Base-by-base conservation (phyloP, 1,284 basidiomycete genomes). In the Ustilago cynodontis region DNA sequence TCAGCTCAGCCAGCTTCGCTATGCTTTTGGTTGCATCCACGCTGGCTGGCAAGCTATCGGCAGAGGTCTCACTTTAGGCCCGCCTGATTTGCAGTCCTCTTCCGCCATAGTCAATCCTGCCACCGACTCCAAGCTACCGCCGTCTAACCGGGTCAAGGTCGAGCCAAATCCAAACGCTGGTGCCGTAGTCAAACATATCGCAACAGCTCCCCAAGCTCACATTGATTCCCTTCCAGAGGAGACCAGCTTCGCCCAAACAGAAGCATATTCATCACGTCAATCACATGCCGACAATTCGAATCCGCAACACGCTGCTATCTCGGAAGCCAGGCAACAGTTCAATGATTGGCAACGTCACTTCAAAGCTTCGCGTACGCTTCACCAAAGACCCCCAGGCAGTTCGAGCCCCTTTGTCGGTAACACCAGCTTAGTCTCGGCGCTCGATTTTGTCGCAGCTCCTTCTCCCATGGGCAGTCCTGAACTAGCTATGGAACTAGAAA, bases 11-110 rank as follows among this genome's bases (percentile, higher is more conserved):
- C 67, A 73, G 31, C 68, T 79, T 2, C 78, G 77, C n/a, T 70
- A 82, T 45, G 78, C 79, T n/a, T 51, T 80, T 8, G 59, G 52
- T 1, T 71, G 65, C 39, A 64, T 83, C 8, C 75, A 70, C 4
- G 63, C 65, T 14, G 82, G 80, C 22, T 84, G 82, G 82, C 65
- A 81, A 20, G 68, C 77, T 14, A 82, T 84, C 37, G 82, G 72
- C 2, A 62, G 68, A 31, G 78, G 74, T 6, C 65, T 84, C 50
- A 41, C 63, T 26, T 33, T 70, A n/a, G 54, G 60, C 51, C 47
- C 57, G 8, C 39, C 47, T 7, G 53, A 53, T 8, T 13, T 11
- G 7, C 45, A 26, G 41, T 37, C 35, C 24, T 29, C 28, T 47
- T 54, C n/a, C 31, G 24, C 3, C 29, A 10, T 22, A 13, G 26